Conservation (phyloP, 805 yeast genomes). For the Torulaspora indica region DNA sequence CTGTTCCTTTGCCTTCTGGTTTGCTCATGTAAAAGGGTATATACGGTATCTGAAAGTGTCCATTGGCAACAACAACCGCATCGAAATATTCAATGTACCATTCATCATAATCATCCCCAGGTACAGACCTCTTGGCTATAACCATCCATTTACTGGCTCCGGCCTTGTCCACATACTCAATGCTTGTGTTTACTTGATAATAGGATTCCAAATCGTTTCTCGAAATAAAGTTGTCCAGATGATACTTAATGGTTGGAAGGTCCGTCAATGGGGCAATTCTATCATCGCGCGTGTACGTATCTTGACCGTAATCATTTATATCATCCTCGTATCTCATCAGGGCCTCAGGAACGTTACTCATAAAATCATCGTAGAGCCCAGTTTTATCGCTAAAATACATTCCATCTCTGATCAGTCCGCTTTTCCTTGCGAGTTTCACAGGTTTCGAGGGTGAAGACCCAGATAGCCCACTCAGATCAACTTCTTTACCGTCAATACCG, state of each 20-base stretch:
- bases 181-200: slow-evolving; percentile 16
- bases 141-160: slow-evolving; percentile 35
- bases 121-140: slow-evolving; percentile 22
- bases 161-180: slow-evolving; percentile 19
- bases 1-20: slow-evolving; percentile 7
- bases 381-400: slow-evolving; percentile 15
- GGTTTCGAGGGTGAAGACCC: slow-evolving; percentile 18
- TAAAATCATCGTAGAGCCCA: slow-evolving; percentile 17
- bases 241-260: slow-evolving; percentile 10
- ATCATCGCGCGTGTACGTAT: background rate
- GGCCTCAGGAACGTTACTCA: slow-evolving; percentile 19
- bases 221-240: slow-evolving; percentile 8
- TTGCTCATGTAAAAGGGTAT: slow-evolving; percentile 33
- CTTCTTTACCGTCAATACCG: slow-evolving; percentile 7
- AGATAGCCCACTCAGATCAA: slow-evolving; percentile 11
- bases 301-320: background rate
- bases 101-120: slow-evolving; percentile 28
- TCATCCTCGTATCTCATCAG: slow-evolving; percentile 16
- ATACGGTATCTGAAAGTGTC: slow-evolving; percentile 41
- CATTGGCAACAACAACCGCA: slow-evolving; percentile 40
- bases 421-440: slow-evolving; percentile 9
- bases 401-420: slow-evolving; percentile 13
- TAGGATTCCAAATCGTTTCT: slow-evolving; percentile 4
- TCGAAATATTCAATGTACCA: slow-evolving; percentile 42
- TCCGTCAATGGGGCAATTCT: slow-evolving; percentile 15